These are phyloP conservation scores for Misopates orontium DNA, from an alignment of 257 asterid genomes.

Conservation along the genomic window DNA sequence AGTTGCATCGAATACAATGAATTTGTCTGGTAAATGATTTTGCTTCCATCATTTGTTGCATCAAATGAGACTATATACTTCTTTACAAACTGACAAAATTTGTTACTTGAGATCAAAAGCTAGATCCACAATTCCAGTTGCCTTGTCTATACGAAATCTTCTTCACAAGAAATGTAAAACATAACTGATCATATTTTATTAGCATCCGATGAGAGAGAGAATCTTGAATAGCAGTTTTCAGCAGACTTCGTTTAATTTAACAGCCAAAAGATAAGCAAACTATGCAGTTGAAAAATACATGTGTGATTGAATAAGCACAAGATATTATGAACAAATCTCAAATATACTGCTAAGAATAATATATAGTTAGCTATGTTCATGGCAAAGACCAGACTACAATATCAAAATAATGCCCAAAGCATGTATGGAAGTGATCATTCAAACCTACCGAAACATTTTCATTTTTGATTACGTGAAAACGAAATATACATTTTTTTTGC, in stretches of 20 bases:
- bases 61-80: not conserved
- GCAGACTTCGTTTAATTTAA: not conserved
- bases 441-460: no score
- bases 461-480: no score
- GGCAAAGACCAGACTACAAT: not conserved
- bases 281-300: no score
- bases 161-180: not conserved
- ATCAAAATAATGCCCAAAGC: no score
- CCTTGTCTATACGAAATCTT: no score
- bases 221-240: not conserved
- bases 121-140: slow-evolving; percentile 13
- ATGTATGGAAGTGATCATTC: no score
- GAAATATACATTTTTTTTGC: no score
- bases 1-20: slow-evolving; percentile 11
- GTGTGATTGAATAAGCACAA: not conserved
- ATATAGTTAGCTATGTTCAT: no score
- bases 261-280: not conserved
- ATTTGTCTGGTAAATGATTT: slow-evolving; percentile 1
- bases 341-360: no score
- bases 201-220: not conserved
- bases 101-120: not conserved
- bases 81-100: not conserved
- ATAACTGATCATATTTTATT: not conserved
- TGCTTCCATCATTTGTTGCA: slow-evolving; percentile 21
- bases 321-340: slow-evolving; percentile 3